phyloP scores from a whole-genome alignment of 345 rosid species.

The Isatis tinctoria region DNA sequence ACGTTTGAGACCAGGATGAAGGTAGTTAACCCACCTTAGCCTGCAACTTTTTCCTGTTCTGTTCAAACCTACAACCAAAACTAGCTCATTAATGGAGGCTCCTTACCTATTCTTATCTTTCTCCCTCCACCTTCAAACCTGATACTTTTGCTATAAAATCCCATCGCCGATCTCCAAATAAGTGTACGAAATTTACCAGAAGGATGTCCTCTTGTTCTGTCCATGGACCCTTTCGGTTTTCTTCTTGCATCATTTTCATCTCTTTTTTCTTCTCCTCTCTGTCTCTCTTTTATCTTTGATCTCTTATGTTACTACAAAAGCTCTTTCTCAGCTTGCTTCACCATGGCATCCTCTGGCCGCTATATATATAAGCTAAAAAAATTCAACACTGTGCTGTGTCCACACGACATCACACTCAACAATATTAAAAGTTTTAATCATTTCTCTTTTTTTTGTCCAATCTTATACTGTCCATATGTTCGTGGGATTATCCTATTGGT shows the following conservation, averaged over 20 bases:
- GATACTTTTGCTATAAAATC: conserved; percentile 95
- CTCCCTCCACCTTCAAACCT: conserved; percentile 99
- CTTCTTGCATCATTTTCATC: conserved; percentile 58
- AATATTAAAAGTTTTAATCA: conserved; percentile 28
- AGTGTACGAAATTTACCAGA: conserved; percentile 72
- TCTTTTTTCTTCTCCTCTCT: conserved; percentile 1
- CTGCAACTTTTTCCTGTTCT: conserved; percentile 99
- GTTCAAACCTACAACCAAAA: conserved; percentile 88
- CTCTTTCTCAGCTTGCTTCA: conserved; percentile 21
- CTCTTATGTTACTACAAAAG: not conserved
- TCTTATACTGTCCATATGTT: conserved; percentile 46
- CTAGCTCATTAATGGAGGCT: conserved; percentile 46
- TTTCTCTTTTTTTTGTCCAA: not conserved
- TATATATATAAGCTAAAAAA: conserved; percentile 43
- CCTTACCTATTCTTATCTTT: conserved; percentile 60
- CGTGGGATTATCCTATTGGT: conserved; percentile 42
- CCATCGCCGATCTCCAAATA: conserved; percentile 96
- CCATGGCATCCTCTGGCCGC: not conserved
- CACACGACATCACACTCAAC: conserved; percentile 28
- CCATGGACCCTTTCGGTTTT: conserved; percentile 89
- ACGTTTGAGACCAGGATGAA: conserved; percentile 87
- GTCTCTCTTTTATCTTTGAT: not conserved
- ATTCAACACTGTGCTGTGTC: conserved; percentile 20
- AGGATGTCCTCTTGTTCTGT: conserved; percentile 85
- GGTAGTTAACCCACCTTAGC: conserved; percentile 96